Conservation (phyloP, 83 land plant genomes). For the Thuja plicata region DNA sequence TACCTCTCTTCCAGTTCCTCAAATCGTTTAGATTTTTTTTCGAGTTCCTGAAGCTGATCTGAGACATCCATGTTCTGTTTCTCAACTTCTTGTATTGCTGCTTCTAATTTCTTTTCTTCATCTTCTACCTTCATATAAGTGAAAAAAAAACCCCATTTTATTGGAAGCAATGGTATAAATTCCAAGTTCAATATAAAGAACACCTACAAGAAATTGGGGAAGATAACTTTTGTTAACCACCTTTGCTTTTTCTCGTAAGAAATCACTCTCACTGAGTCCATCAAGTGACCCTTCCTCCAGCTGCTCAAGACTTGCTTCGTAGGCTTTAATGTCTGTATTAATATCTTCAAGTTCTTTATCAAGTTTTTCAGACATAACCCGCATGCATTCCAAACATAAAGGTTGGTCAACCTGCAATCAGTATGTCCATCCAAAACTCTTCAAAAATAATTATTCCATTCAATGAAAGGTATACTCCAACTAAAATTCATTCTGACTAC, state of each 20-base stretch:
- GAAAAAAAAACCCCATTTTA: not conserved
- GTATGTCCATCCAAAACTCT: not conserved
- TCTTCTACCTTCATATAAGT: slow-evolving; percentile 72
- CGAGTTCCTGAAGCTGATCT: slow-evolving; percentile 71
- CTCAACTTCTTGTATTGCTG: slow-evolving; percentile 78
- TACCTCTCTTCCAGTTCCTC: slow-evolving; percentile 90
- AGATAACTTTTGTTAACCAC: slow-evolving; percentile 27
- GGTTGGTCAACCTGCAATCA: slow-evolving; percentile 89
- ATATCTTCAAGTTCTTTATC: slow-evolving; percentile 95
- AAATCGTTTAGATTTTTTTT: slow-evolving; percentile 71
- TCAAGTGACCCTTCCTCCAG: slow-evolving; percentile 63
- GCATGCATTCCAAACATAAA: slow-evolving; percentile 94
- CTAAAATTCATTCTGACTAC: not conserved
- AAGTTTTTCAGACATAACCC: slow-evolving; percentile 83
- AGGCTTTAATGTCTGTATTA: slow-evolving; percentile 85
- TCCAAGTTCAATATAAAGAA: not conserved
- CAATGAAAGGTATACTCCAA: not conserved
- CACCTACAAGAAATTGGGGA: not conserved
- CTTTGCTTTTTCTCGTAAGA: slow-evolving; percentile 81
- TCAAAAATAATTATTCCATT: not conserved
- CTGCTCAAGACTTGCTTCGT: slow-evolving; percentile 84
- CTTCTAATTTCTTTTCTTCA: slow-evolving; percentile 85
- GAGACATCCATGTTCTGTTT: slow-evolving; percentile 65
- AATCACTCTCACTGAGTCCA: slow-evolving; percentile 87
- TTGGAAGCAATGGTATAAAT: not conserved